phyloP scores from a whole-genome alignment of 73 alveolate species.

The Paramecium bursaria region DNA sequence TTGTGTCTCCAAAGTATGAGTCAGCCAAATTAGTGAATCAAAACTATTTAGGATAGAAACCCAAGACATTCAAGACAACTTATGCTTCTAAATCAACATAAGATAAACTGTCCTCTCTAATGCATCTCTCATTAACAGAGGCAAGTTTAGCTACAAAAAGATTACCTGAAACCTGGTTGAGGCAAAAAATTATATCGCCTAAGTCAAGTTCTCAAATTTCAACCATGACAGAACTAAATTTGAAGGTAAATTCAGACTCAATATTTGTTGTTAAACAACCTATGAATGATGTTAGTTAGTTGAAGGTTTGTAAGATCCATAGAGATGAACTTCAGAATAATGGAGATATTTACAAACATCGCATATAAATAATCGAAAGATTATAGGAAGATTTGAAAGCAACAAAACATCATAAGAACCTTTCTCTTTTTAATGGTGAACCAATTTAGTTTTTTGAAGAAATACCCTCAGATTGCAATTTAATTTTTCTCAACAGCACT shows the following conservation, averaged over 20 bases:
- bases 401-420: background rate
- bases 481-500: background rate
- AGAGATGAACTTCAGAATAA: constrained; percentile 11
- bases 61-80: no score
- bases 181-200: background rate
- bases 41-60: no score
- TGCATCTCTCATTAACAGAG: constrained; percentile 12
- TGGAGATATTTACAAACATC: constrained; percentile 22
- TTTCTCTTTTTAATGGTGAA: constrained; percentile 10
- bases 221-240: background rate
- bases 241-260: background rate
- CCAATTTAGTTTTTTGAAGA: constrained; percentile 18
- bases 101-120: constrained; percentile 19
- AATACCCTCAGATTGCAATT: constrained; percentile 28
- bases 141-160: background rate
- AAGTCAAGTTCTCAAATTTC: background rate
- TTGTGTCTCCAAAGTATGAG: no score
- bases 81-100: no score
- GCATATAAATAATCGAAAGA: background rate
- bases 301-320: background rate
- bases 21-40: no score
- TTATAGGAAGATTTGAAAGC: constrained; percentile 6
- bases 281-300: constrained; percentile 19
- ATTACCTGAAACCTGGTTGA: background rate
- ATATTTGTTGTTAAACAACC: constrained; percentile 29